Evolutionary conservation across 2,329 filamentous ascomycete genomes (phyloP), one percentile per base, ranked within the genome.

Genomic region (Rutstroemia sp.): DNA sequence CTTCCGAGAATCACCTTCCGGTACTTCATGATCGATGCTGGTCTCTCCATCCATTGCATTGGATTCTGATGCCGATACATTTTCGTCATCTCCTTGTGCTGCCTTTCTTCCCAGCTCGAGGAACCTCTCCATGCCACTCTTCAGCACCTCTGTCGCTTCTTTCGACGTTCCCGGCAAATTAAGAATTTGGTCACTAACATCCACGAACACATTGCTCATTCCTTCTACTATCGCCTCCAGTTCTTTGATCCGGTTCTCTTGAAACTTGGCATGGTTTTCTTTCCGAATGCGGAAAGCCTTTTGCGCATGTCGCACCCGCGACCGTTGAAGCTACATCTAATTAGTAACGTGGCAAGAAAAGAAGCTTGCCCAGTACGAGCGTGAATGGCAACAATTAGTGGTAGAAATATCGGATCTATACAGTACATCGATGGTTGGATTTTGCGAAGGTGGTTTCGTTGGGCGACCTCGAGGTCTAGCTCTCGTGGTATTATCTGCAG

Each of bases 221-320:
- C 56, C 51, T 23, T 61, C 61, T 12, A 63, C 56, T 2, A 63
- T 49, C n/a, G 38, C 47, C 38, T 61, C 59, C 6, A 63, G 54
- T 14, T 57, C 56, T 39, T 47, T 47, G 17, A 55, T 52, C 46
- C 48, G 57, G 17, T 48, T 30, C 34, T 60, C 57, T 9, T 58
- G 46, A 10, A 40, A 38, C 14, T 27, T 54, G 5, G 53, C 48
- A 34, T 59, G 56, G 6, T 57, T 48, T 44, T 60, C 57, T 50
- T 61, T 61, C 5, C 61, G 39, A 2, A 30, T 40, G 12, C 59
- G 54, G n/a, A 56, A 61, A 12, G 61, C 56, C 12, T 45, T 45
- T 14, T 45, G 42, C 10, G 42, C 42, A n/a, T 56, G 57, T 14
- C 60, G 57, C 12, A 59, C 45, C 14, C 59, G 49, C 4, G 57